Evolutionary conservation across 2,329 filamentous ascomycete species (phyloP).

Genomic region (Paecilomyces dactylethromorphus): DNA sequence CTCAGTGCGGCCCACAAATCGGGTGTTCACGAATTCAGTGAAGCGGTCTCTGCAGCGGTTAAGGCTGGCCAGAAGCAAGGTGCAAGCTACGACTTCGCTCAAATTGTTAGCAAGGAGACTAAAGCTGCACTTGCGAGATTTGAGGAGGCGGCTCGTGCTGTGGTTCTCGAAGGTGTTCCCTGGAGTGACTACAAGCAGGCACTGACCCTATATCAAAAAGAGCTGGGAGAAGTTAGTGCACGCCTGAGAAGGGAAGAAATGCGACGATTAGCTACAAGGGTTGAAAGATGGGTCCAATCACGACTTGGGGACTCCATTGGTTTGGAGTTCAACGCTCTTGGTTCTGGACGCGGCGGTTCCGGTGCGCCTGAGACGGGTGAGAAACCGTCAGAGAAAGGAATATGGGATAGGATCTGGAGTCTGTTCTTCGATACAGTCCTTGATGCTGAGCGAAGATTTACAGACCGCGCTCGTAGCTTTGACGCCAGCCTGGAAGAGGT

Average conservation of each 20-base stretch:
- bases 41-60: constrained; percentile 78
- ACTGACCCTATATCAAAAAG: constrained; percentile 73
- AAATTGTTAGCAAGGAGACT: constrained; percentile 83
- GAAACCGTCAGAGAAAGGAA: constrained; percentile 70
- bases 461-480: constrained; percentile 84
- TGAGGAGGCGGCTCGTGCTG: constrained; percentile 64
- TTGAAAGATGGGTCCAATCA: constrained; percentile 90
- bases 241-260: constrained; percentile 91
- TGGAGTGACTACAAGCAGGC: constrained; percentile 89
- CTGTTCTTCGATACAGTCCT: constrained; percentile 76
- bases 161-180: constrained; percentile 68
- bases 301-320: constrained; percentile 81
- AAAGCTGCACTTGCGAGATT: constrained; percentile 69
- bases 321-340: constrained; percentile 92
- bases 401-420: constrained; percentile 94
- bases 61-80: constrained; percentile 92
- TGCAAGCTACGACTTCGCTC: constrained; percentile 85
- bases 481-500: constrained; percentile 89
- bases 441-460: constrained; percentile 79
- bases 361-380: constrained; percentile 74
- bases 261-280: constrained; percentile 79
- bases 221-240: constrained; percentile 80
- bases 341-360: constrained; percentile 74
- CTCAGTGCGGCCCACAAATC: constrained; percentile 82
- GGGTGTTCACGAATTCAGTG: constrained; percentile 75